Evolutionary conservation across 1,284 basidiomycete species (phyloP).

Genomic region (Cutaneotrichosporon sp.): DNA sequence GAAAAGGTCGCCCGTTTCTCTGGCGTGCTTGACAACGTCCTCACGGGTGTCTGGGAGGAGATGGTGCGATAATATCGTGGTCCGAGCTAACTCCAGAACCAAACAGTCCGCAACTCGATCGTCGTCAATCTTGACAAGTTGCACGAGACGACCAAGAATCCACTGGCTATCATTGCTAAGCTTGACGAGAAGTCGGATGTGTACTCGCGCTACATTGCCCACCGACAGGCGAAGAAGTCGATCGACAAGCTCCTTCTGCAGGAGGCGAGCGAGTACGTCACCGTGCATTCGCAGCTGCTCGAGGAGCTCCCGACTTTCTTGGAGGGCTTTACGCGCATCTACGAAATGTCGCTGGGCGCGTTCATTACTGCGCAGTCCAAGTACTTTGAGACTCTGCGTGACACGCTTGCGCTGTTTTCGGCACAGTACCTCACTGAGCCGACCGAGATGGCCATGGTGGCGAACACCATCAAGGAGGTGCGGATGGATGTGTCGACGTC

Average conservation of each 20-base stretch:
- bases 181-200: conserved; percentile 43
- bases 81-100: conserved; percentile 30
- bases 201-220: conserved; percentile 44
- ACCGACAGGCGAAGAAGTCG: conserved; percentile 32
- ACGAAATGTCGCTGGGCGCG: conserved; percentile 43
- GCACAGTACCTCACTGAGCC: conserved; percentile 19
- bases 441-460: conserved; percentile 15
- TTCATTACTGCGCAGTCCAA: conserved; percentile 45
- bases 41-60: conserved; percentile 38
- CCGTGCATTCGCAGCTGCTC: conserved; percentile 52
- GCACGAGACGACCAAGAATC: conserved; percentile 43
- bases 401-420: conserved; percentile 30
- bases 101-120: conserved; percentile 42
- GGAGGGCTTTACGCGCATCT: conserved; percentile 46
- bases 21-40: conserved; percentile 38
- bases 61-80: conserved; percentile 37
- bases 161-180: conserved; percentile 44
- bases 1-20: conserved; percentile 46
- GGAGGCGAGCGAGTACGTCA: conserved; percentile 50
- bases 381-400: conserved; percentile 35
- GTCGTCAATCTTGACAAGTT: conserved; percentile 46
- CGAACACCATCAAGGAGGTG: conserved; percentile 14
- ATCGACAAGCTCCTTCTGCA: conserved; percentile 38
- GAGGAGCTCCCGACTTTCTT: conserved; percentile 52
- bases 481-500: conserved; percentile 16